Percentiles rank a stretch among this genome's conserved stretches.
These are phyloP conservation scores for Eremochloa ophiuroides DNA, from an alignment of 176 grass and related monocot species.

Conservation along the genomic window DNA sequence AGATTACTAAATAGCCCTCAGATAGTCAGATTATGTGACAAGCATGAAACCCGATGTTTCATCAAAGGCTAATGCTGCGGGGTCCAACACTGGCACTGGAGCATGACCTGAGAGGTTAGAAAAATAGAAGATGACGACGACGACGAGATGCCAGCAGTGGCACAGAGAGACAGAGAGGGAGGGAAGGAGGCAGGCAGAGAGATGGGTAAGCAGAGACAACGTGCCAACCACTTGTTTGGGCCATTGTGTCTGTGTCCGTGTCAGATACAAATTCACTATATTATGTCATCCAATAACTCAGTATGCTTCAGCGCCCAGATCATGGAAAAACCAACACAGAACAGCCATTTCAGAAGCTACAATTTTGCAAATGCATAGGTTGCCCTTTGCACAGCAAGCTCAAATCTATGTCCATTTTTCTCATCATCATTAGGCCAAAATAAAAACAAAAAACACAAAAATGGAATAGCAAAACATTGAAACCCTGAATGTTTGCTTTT, in stretches of 20 bases:
- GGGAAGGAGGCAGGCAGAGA: neutral
- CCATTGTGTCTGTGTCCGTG: neutral
- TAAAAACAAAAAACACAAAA: neutral
- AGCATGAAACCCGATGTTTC: neutral
- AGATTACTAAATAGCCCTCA: neutral
- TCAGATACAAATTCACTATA: neutral
- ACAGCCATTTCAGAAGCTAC: slow-evolving; percentile 2
- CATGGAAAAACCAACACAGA: slow-evolving; percentile 24
- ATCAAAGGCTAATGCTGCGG: slow-evolving; percentile 16
- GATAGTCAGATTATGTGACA: neutral
- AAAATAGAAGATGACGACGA: neutral
- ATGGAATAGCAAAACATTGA: neutral
- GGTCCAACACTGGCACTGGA: slow-evolving; percentile 5
- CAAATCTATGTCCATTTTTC: neutral
- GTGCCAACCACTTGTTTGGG: neutral
- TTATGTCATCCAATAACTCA: neutral
- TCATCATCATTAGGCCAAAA: neutral
- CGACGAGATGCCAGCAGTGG: neutral
- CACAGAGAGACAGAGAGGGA: neutral
- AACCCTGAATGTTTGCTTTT: neutral
- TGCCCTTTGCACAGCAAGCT: neutral
- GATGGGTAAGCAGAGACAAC: neutral
- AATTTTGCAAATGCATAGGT: neutral
- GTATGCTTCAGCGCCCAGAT: slow-evolving; percentile 23
- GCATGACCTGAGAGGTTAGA: neutral